phyloP scores from a whole-genome alignment of 495 filamentous ascomycete genomes.

The Aspergillus indologenus region DNA sequence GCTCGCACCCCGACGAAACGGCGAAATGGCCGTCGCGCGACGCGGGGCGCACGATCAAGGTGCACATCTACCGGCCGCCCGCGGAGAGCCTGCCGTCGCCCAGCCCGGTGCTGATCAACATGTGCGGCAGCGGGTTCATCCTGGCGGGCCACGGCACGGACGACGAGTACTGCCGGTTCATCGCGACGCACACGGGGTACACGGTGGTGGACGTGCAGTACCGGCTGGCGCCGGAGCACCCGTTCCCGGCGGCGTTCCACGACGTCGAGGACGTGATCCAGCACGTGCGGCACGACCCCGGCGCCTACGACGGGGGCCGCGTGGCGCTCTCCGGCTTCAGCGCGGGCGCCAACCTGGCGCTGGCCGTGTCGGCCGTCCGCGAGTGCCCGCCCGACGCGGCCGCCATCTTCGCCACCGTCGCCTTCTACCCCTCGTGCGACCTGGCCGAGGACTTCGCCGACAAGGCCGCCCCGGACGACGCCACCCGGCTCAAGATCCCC shows the following conservation, averaged over 20 bases:
- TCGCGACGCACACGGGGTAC: constrained; percentile 34
- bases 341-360: constrained; percentile 38
- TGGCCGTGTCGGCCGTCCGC: constrained; percentile 25
- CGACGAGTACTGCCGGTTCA: constrained; percentile 35
- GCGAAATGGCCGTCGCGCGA: constrained; percentile 37
- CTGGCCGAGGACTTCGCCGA: not conserved
- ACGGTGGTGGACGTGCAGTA: constrained; percentile 59
- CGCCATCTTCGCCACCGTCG: constrained; percentile 33
- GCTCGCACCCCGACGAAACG: not conserved
- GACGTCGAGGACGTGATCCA: constrained; percentile 52
- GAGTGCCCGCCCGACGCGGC: constrained; percentile 3
- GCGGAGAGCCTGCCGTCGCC: constrained; percentile 21
- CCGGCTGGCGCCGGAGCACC: constrained; percentile 71
- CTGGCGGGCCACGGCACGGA: constrained; percentile 41
- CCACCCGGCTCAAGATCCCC: not conserved
- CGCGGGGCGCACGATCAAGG: constrained; percentile 35
- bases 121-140: constrained; percentile 43
- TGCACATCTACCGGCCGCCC: constrained; percentile 34
- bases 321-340: constrained; percentile 46
- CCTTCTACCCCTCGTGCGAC: constrained; percentile 34
- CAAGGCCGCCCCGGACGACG: not conserved
- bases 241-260: constrained; percentile 71
- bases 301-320: constrained; percentile 27
- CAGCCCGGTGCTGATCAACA: constrained; percentile 43
- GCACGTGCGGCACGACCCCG: constrained; percentile 27